Percentiles rank a stretch among this genome's conserved stretches.
Conservation (phyloP, 2,329 filamentous ascomycete species). For the Trichoderma koningii region DNA sequence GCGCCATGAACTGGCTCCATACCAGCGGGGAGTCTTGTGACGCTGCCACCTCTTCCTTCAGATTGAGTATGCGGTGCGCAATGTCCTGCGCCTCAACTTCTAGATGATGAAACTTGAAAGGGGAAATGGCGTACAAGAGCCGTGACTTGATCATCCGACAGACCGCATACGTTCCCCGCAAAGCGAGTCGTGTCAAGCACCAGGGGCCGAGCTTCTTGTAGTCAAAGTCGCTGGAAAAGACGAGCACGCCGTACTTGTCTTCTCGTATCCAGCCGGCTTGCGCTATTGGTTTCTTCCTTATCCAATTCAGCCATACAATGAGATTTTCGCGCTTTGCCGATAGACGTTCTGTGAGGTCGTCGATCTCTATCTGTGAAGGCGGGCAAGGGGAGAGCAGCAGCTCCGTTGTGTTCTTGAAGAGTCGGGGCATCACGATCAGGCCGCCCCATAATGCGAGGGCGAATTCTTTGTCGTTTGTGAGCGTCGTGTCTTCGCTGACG, state of each 20-base stretch:
- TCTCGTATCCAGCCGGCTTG: not conserved
- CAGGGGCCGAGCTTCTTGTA: constrained; percentile 7
- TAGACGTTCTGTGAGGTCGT: not conserved
- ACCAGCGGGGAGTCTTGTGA: not conserved
- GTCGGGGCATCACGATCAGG: constrained; percentile 4
- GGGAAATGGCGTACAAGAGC: constrained; percentile 9
- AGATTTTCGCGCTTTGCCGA: constrained; percentile 16
- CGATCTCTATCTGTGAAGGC: not conserved
- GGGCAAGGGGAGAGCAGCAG: not conserved
- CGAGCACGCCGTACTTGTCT: constrained; percentile 10
- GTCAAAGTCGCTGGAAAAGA: constrained; percentile 9
- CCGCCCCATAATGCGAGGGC: constrained; percentile 7
- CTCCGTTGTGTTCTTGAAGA: constrained; percentile 15
- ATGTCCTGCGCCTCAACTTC: constrained; percentile 6
- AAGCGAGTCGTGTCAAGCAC: constrained; percentile 12
- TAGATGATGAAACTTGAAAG: not conserved
- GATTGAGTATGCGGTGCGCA: not conserved
- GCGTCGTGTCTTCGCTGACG: constrained; percentile 9
- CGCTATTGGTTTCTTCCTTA: not conserved
- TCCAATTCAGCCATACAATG: constrained; percentile 6
- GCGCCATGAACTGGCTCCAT: constrained; percentile 16
- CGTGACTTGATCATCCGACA: constrained; percentile 22
- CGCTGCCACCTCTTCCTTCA: constrained; percentile 2
- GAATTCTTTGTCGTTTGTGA: constrained; percentile 16
- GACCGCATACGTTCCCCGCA: constrained; percentile 18